phyloP scores from a whole-genome alignment of 73 alveolate genomes.

The Paramecium sonneborni region DNA sequence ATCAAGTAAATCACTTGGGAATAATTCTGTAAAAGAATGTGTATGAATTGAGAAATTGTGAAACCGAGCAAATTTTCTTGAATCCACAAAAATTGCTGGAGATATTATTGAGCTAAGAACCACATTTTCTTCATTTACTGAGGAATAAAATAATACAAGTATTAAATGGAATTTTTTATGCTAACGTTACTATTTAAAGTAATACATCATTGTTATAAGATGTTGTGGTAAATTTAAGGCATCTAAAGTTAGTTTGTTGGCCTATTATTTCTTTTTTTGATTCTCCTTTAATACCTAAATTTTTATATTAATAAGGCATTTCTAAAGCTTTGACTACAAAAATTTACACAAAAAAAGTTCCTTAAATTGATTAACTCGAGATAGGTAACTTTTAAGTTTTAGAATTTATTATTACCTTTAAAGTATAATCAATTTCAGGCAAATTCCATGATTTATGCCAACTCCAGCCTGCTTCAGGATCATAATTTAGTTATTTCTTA shows the following conservation, averaged over 20 bases:
- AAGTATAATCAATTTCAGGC: conserved; percentile 67
- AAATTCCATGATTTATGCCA: conserved; percentile 83
- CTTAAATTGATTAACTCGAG: background rate
- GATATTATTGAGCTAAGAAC: conserved; percentile 68
- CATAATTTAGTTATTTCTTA: conserved; percentile 22
- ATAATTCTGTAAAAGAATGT: conserved; percentile 58
- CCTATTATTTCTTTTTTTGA: conserved; percentile 55
- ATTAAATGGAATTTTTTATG: conserved; percentile 56
- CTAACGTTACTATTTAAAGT: conserved; percentile 12
- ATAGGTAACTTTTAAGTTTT: background rate
- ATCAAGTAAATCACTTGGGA: conserved; percentile 47
- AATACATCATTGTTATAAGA: conserved; percentile 73
- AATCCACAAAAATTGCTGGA: conserved; percentile 71
- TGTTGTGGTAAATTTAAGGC: conserved; percentile 72
- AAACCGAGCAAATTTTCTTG: conserved; percentile 72
- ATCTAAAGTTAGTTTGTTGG: conserved; percentile 62
- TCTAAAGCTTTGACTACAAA: background rate
- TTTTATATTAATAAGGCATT: background rate
- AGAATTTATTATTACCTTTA: conserved; percentile 57
- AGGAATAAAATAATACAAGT: background rate
- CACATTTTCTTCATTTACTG: conserved; percentile 5
- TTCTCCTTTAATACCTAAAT: conserved; percentile 70
- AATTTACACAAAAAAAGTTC: background rate
- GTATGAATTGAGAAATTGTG: background rate
- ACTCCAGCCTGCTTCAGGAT: conserved; percentile 55